Evolutionary conservation across 768 basidiomycete genomes (phyloP), one percentile per base, ranked within the genome.

Genomic region (Termitomyces sp.): DNA sequence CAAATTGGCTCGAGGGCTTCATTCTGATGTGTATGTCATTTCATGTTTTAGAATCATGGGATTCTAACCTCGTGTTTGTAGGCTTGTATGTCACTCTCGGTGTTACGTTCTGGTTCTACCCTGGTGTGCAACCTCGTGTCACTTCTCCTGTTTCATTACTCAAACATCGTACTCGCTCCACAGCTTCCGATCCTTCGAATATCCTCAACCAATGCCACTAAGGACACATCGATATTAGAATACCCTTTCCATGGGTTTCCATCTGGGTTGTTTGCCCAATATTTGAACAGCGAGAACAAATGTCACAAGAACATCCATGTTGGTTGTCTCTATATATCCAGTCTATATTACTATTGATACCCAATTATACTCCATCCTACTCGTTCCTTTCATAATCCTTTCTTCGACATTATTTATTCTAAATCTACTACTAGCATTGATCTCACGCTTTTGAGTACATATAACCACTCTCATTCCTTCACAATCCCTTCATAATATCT

Each of bases 1-100:
- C 87, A 28, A 96, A 95, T 68, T 97, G 94, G 76, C 76, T 97
- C n/a, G 94, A 96, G 70, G 91, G 91, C 3, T 76, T 78, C 63
- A 72, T 80, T 35, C 63, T 93, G 23, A 86, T 89, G 76, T 81
- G 85, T 84, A 68, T 59, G 81, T 73, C 3, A 35, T 44, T 44
- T 28, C 25, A 37, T 41, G 25, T 28, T 47, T 49, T 34, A 12
- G 14, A 8, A 37, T 34, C 37, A 4, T 30, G 21, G 16, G 16
- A 5, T n/a, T n/a, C 41, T 19, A 6, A 47, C 48, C 56, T 44
- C 21, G 19, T 16, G 5, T 39, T n/a, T 23, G 44, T 25, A 87
- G 84, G 78, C 39, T 72, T 90, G 28, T 91, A 91, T 68, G 61
- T 87, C 9, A 88, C 92, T 51, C 80, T 91, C 21, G 86, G 77